Conservation (phyloP, 352 stramenopile species). For the Globisporangium parvum region DNA sequence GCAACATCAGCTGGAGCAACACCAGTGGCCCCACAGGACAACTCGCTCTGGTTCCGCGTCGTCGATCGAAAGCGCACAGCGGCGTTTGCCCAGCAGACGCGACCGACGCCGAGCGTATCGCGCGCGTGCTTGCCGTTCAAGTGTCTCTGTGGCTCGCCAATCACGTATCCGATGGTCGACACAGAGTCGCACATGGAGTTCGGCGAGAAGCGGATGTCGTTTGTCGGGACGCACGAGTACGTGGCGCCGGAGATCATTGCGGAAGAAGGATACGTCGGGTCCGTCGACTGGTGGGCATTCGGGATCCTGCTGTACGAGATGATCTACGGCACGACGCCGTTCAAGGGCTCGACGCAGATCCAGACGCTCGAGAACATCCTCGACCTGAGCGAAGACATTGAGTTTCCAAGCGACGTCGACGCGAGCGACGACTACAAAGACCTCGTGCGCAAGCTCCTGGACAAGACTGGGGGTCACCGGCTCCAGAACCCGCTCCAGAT, state of each 20-base stretch:
- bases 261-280: slow-evolving; percentile 53
- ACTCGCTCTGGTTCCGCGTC: slow-evolving; percentile 20
- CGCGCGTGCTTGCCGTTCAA: slow-evolving; percentile 19
- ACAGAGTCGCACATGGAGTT: slow-evolving; percentile 44
- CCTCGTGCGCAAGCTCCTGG: slow-evolving; percentile 50
- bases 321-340: slow-evolving; percentile 44
- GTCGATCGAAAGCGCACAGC: slow-evolving; percentile 10
- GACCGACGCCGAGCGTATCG: neutral
- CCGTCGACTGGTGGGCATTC: slow-evolving; percentile 65
- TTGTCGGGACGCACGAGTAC: slow-evolving; percentile 64
- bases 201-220: slow-evolving; percentile 31
- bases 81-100: too few relatives aligned
- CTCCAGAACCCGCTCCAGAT: slow-evolving; percentile 90
- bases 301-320: slow-evolving; percentile 64
- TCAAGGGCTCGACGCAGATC: slow-evolving; percentile 34
- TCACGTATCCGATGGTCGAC: slow-evolving; percentile 38
- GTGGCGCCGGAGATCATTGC: slow-evolving; percentile 56
- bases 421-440: slow-evolving; percentile 54
- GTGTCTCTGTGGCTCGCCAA: slow-evolving; percentile 13
- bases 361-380: slow-evolving; percentile 47
- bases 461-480: slow-evolving; percentile 32
- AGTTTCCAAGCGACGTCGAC: slow-evolving; percentile 53
- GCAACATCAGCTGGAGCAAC: neutral
- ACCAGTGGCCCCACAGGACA: neutral
- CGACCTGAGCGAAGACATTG: slow-evolving; percentile 38